Evolutionary conservation across 495 filamentous ascomycete genomes (phyloP), one percentile per base, ranked within the genome.

Genomic region (Aspergillus cavernicola): DNA sequence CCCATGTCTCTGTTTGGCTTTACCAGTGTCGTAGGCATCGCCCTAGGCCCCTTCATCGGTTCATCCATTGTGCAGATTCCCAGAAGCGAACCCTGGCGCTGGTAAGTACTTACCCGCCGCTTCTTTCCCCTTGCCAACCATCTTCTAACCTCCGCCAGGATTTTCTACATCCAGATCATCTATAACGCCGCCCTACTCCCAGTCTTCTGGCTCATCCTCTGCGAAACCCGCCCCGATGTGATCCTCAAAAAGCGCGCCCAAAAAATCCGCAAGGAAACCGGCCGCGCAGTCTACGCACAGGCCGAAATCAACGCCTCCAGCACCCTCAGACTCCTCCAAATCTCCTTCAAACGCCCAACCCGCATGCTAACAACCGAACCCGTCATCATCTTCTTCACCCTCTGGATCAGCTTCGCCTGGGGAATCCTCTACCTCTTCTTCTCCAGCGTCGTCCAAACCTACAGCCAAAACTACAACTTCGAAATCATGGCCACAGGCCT

Each of bases 181-280:
- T 69, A 77, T 57, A 75, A 77, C 59, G 68, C 67, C 4, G 68
- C 60, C 13, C 52, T 75, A 1, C 50, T 75, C 16, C 75, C 74
- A 0, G 31, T 77, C 15, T 69, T 80, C 58, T 70, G 55, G 56
- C 20, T 80, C 12, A 58, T 72, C 13, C 63, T 81, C 11, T 43
- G 52, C 4, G 77, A 80, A 52, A 77, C 72, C 18, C 69, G 75
- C 4, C 53, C 58, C 0, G 63, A 66, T 24, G 70, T 72, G 3
- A 83, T 91, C 51, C 79, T 91, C 9, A 74, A 76, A 2, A 59
- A 67, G 4, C 78, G 86, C 12, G 87, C 87, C 6, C 76, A 73
- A 52, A 84, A 83, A 56, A 67, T 90, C 26, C 76, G 86, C 15
- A 70, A 79, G 31, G 63, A 80, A 44, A 89, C 86, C 1, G 83